Base-by-base conservation (phyloP, 176 grass and related monocot genomes). In the Lolium rigidum region DNA sequence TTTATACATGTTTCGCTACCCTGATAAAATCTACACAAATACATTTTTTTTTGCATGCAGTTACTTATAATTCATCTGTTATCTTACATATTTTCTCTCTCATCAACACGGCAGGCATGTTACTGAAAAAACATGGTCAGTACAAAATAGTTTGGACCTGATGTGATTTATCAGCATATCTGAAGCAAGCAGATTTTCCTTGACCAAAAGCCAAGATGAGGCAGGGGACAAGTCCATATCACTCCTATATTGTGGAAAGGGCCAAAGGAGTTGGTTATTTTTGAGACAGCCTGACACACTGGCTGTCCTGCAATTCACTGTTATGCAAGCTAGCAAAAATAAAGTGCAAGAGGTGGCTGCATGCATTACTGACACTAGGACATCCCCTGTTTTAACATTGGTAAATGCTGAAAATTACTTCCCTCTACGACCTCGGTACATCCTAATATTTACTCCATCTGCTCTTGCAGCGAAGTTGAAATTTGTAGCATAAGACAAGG, bases 191-290 rank as follows among this genome's bases (percentile, higher is more conserved):
- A 77, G 15, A 82, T 16, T 70, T 77, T 90, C 41, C 74, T 70
- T 82, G 79, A 83, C 67, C 65, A 86, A 83, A 89, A 89, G 82
- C 44, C 39, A 73, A 46, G 76, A 0, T 31, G 48, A 82, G 41
- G 41, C 63, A 41, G 35, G 79, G 61, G 56, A 82, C 35, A 78
- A 56, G 63, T 64, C 7, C 54, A 55, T 25, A 64, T 15, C 68
- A 86, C 31, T 86, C 86, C 88, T 54, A 83, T 83, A 71, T 72
- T 38, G 72, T 82, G 83, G 71, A 86, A 90, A 82, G 72, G 65
- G 72, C 83, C 79, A 82, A 86, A 86, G 78, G 63, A 83, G 46
- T 86, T 82, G 35, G 79, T 86, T 86, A 82, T 78, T 82, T 72
- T 78, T 76, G 15, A 82, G 72, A 70, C 54, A 86, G 70, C 70